Evolutionary conservation across 2,329 filamentous ascomycete species (phyloP).

Genomic region (Boeremia lycopersici): DNA sequence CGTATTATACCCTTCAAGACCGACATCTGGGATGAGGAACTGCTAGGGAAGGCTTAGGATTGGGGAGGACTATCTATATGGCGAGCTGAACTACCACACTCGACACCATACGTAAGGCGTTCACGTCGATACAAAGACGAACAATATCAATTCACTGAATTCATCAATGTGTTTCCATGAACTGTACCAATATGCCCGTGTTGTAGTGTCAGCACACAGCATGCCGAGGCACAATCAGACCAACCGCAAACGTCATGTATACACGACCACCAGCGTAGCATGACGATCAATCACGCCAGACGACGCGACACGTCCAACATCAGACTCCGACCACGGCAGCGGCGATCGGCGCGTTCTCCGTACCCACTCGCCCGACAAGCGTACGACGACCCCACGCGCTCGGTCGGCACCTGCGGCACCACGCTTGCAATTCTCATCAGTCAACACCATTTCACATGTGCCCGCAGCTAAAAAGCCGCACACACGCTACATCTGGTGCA

Average conservation of each 20-base stretch:
- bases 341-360: background rate
- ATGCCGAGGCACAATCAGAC: background rate
- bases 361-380: background rate
- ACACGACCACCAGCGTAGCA: background rate
- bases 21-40: conserved; percentile 23
- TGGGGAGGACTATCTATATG: conserved; percentile 7
- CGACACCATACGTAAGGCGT: conserved; percentile 15
- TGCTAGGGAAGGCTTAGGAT: conserved; percentile 15
- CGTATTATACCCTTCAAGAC: conserved; percentile 39
- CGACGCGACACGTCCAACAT: background rate
- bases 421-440: conserved; percentile 1
- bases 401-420: background rate
- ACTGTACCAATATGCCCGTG: too few species aligned
- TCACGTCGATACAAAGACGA: conserved; percentile 3
- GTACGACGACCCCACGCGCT: conserved; percentile 1
- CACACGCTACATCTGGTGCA: background rate
- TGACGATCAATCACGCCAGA: background rate
- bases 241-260: background rate
- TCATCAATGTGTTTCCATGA: background rate
- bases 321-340: background rate
- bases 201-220: background rate
- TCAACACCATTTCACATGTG: conserved; percentile 4
- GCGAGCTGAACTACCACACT: conserved; percentile 15
- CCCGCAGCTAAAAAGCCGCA: background rate
- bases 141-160: background rate